Conservation (phyloP, 306 rosid species). For the Rosa chinensis region DNA sequence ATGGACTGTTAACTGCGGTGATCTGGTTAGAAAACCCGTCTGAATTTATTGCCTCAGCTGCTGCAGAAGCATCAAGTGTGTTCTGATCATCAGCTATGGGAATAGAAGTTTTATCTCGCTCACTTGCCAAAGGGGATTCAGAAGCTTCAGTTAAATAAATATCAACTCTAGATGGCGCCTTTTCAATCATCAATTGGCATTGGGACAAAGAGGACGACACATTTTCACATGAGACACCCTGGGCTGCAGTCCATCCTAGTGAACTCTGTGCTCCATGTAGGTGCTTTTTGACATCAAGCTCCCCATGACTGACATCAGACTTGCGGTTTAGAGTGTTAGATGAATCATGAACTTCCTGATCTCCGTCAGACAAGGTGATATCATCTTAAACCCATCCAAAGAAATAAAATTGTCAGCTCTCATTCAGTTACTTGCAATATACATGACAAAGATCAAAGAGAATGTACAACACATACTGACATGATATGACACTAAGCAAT, state of each 20-base stretch:
- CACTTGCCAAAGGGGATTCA: conserved; percentile 23
- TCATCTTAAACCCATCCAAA: conserved; percentile 61
- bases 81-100: conserved; percentile 30
- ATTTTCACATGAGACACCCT: conserved; percentile 28
- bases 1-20: conserved; percentile 54
- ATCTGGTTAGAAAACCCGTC: conserved; percentile 35
- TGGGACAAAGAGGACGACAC: conserved; percentile 27
- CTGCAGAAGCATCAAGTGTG: conserved; percentile 32
- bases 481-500: background rate
- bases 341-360: conserved; percentile 43
- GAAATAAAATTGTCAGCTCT: conserved; percentile 16
- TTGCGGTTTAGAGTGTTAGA: conserved; percentile 34
- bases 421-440: background rate
- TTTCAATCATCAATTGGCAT: conserved; percentile 32
- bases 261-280: conserved; percentile 37
- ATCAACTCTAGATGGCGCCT: conserved; percentile 30
- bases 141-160: conserved; percentile 38
- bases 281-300: conserved; percentile 35
- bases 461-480: background rate
- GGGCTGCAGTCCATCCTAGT: conserved; percentile 24
- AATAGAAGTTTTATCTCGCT: conserved; percentile 29
- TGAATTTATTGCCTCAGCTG: conserved; percentile 29
- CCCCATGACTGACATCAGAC: conserved; percentile 28
- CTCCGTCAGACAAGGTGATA: conserved; percentile 57
- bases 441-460: background rate